Conservation (phyloP, 202 grass and related monocot genomes). For the Cymbopogon flexuosus region DNA sequence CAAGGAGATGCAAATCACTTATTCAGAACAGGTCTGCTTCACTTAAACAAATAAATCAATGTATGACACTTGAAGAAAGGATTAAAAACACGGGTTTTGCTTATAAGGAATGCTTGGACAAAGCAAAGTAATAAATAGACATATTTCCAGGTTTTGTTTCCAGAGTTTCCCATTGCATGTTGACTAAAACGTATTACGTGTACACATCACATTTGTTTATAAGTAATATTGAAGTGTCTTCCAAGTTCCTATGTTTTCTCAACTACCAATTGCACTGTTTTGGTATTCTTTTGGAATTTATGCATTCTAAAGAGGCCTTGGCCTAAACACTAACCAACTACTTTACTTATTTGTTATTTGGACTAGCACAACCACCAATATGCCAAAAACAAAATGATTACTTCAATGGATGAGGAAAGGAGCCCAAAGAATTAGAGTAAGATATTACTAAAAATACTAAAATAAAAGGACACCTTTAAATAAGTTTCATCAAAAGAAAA, state of each 20-base stretch:
- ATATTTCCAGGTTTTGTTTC: background rate
- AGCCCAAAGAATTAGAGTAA: background rate
- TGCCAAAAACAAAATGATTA: background rate
- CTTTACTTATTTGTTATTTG: constrained; percentile 2
- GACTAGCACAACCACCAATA: background rate
- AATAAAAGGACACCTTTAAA: background rate
- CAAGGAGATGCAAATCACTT: background rate
- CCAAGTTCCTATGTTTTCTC: background rate
- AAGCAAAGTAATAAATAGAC: background rate
- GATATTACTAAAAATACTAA: background rate
- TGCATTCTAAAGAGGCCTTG: background rate
- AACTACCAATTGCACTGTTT: background rate
- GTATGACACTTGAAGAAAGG: background rate
- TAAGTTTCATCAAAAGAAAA: background rate
- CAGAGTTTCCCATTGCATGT: background rate
- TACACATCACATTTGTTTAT: background rate
- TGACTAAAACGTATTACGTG: background rate
- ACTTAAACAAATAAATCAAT: background rate
- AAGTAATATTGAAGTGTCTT: background rate
- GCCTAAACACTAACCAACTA: background rate
- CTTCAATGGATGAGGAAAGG: background rate
- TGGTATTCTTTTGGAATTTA: background rate
- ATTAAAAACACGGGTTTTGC: background rate
- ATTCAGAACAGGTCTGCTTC: background rate
- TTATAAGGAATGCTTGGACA: background rate